Base-by-base conservation (phyloP, 441 rosid genomes). In the Euphorbia neoarborescens region DNA sequence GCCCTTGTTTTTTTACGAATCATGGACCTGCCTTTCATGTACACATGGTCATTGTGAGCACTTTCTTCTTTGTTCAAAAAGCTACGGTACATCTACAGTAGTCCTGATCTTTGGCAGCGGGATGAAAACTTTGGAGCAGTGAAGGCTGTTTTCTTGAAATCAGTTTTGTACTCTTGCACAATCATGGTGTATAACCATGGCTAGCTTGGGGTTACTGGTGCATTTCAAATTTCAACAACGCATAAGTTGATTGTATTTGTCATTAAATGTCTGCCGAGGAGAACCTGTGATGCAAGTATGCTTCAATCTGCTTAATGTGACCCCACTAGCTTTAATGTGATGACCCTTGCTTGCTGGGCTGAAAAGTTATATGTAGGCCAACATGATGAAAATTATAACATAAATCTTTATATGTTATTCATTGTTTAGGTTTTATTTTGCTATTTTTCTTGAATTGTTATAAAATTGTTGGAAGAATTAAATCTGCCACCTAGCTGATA, bases 401-500 rank as follows among this genome's bases (percentile, higher is more conserved):
- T 12, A 8, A 53, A n/a, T 44, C 28, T 64, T 34, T 48, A 46
- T 17, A 57, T 67, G 24, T 28, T 32, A 19, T 9, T n/a, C 32
- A 61, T 30, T 4, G 2, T 44, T 61, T 61, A 19, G 5, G 42
- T 67, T 46, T 50, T 24, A 1, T 14, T 61, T 38, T 67, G 3
- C 6, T 25, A 27, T 13, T 20, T 19, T 27, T 22, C 6, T n/a
- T 4, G 22, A n/a, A 59, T 3, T 61, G 7, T 46, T 73, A 58
- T 68, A 24, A 40, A 34, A 66, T 69, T 53, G 59, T 57, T 58
- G n/a, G 3, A 68, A n/a, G 66, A 65, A 65, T 25, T 71, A 34
- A 69, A 71, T 19, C 59, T 62, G 71, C 27, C 70, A 68, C 71
- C 68, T 84, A 38, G 42, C 73, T 84, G 65, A 66, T 44, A 59